Evolutionary conservation across 495 filamentous ascomycete species (phyloP), one percentile per base, ranked within the genome.

Genomic region (Penicillium waksmanii): DNA sequence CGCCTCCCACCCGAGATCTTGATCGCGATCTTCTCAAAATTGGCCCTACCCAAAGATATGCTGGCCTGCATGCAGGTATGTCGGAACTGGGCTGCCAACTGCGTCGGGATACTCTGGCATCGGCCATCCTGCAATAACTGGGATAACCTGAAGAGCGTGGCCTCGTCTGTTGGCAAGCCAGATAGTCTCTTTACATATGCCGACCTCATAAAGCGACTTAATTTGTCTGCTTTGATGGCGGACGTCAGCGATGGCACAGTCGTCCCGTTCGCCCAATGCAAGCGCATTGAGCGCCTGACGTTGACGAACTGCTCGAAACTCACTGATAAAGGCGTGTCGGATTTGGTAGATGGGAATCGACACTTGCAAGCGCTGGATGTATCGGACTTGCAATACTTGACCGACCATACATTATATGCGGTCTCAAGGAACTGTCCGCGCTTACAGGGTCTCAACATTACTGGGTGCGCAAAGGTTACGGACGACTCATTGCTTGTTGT

Each of bases 81-180:
- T 66, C 92, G 91, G 69, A 86, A 87, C 61, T 99, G 96, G 96
- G 89, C 96, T 44, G 82, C 88, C 58, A 97, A 97, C 68, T 89
- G 87, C 50, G 96, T 98, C 33, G 95, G 94, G 53, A 84, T 97
- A 47, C 81, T 98, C 12, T 98, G 95, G 95, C 93, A 98, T 70
- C 84, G 95, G 49, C 95, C 96, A 2, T 84, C 90, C 27, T 97
- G 95, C 76, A 90, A 89, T 59, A 90, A 84, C 55, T 98, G 93
- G 90, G 67, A 80, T 17, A 90, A 89, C 64, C 83, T 96, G 62
- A 78, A 84, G 63, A 87, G 80, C 53, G 93, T 98, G 64, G 90
- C 92, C 63, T 76, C 80, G 17, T 89, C 96, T 2, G 84, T 97
- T 31, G 80, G 86, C 35, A 75, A 86, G 34, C 69, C 81, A 44